Base-by-base conservation (phyloP, 768 basidiomycete species). In the Lyophyllum semitale region DNA sequence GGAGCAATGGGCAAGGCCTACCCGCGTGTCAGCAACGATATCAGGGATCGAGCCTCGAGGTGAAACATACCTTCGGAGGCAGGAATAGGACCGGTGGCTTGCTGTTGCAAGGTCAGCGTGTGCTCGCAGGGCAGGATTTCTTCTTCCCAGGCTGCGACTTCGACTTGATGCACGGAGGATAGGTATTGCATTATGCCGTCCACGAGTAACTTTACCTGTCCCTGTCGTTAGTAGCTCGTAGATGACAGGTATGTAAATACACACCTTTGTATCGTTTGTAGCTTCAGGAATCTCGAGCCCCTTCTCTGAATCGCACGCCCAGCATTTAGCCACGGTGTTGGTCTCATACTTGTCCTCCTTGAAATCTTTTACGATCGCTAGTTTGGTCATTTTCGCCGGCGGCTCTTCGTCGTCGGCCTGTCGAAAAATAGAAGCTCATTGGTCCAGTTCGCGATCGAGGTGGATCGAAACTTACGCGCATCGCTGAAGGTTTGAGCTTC, bases 91-190 rank as follows among this genome's bases (percentile, higher is more conserved):
- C 75, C 79, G 3, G 75, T 76, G 4, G 72, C 65, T 29, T 68
- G 60, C 66, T 82, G 75, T 50, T 79, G 68, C 8, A 83, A 67
- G 11, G 70, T 75, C 2, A 83, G 68, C 0, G 82, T 82, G 53
- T 99, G 97, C 65, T 93, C 88, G 77, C 97, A 99, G 7, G 93
- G 72, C 0, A 76, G 64, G 38, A 97, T 88, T 61, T 98, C 96
- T 69, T 98, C 95, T 68, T 98, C 94, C 97, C 97, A 99, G 6
- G 97, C 90, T 71, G 97, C 89, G 45, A 99, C 89, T 65, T 98
- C 95, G 0, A 90, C 93, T 66, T 96, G 90, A 45, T 93, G 91
- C 0, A 92, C 89, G 1, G 93, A 95, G 0, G 94, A 93, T 62
- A 93, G 76, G 1, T 93, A 87, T 1, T 79, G 74, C 84, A 97